Conservation (phyloP, 148 eudicot species). For the Polygonum maritimum region DNA sequence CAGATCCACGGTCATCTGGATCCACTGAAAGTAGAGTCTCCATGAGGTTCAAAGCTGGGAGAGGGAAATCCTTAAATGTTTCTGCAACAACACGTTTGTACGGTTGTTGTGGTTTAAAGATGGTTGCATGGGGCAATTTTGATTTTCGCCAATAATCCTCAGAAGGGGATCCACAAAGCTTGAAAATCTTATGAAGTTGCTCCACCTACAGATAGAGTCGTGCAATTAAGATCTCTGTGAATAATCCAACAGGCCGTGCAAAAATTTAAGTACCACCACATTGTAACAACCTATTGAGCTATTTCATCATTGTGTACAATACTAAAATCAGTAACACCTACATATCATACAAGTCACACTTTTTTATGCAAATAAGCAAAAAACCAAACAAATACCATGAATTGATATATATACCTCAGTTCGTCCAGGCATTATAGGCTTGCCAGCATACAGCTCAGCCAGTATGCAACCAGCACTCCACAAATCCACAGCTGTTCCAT, state of each 20-base stretch:
- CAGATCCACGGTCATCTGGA: conserved; percentile 86
- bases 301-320: background rate
- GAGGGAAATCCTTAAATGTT: conserved; percentile 76
- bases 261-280: background rate
- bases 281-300: background rate
- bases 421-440: conserved; percentile 87
- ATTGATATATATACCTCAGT: conserved; percentile 49
- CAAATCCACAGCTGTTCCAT: conserved; percentile 70
- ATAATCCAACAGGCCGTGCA: background rate
- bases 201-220: conserved; percentile 49
- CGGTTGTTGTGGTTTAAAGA: conserved; percentile 95
- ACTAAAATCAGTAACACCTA: background rate
- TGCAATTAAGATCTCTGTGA: background rate
- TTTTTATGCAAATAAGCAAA: background rate
- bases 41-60: conserved; percentile 62
- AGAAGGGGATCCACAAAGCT: conserved; percentile 96
- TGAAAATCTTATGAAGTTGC: conserved; percentile 90
- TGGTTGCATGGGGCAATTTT: conserved; percentile 78
- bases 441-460: conserved; percentile 77
- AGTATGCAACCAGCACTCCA: conserved; percentile 92
- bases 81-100: conserved; percentile 66
- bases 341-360: background rate
- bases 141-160: conserved; percentile 97
- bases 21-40: conserved; percentile 81
- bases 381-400: background rate